A percentile compares a stretch with the other conserved stretches of the same genome.
These are phyloP conservation scores for Echium plantagineum DNA, from an alignment of 257 asterid species.

Conservation along the genomic window DNA sequence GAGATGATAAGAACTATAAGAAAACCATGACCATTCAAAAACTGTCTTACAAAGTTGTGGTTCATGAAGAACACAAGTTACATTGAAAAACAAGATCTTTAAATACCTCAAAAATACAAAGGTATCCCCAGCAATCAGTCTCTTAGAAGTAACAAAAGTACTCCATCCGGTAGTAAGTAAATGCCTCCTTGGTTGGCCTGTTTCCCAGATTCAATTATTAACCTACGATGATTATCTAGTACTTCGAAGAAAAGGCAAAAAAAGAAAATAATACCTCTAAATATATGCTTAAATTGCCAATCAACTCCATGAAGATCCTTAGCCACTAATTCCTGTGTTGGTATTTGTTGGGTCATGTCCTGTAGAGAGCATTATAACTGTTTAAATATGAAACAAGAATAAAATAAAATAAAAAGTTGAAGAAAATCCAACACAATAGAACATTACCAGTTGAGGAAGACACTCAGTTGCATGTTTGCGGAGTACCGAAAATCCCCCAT, in stretches of 20 bases:
- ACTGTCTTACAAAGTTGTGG: not conserved
- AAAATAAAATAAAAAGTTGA: not conserved
- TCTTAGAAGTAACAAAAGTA: conserved; percentile 62
- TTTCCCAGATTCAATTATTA: conserved; percentile 3
- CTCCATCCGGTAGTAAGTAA: conserved; percentile 89
- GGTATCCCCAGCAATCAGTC: conserved; percentile 69
- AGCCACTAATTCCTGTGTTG: conserved; percentile 63
- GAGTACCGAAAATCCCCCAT: conserved; percentile 48
- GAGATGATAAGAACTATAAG: not conserved
- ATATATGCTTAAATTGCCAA: conserved; percentile 78
- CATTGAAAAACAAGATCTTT: not conserved
- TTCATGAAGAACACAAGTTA: not conserved
- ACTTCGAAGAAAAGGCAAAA: conserved; percentile 3
- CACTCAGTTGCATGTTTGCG: conserved; percentile 44
- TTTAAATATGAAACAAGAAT: not conserved
- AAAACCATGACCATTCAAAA: not conserved
- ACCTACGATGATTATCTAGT: conserved; percentile 3
- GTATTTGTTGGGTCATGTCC: conserved; percentile 52
- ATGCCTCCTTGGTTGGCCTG: conserved; percentile 87
- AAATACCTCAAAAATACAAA: conserved; percentile 63
- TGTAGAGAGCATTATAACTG: conserved; percentile 7
- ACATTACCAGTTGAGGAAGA: conserved; percentile 32
- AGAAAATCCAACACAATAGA: not conserved
- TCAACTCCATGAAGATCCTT: conserved; percentile 57
- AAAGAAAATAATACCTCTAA: conserved; percentile 39